Evolutionary conservation across 495 filamentous ascomycete genomes (phyloP).

Genomic region (Polyplosphaeria fusca): DNA sequence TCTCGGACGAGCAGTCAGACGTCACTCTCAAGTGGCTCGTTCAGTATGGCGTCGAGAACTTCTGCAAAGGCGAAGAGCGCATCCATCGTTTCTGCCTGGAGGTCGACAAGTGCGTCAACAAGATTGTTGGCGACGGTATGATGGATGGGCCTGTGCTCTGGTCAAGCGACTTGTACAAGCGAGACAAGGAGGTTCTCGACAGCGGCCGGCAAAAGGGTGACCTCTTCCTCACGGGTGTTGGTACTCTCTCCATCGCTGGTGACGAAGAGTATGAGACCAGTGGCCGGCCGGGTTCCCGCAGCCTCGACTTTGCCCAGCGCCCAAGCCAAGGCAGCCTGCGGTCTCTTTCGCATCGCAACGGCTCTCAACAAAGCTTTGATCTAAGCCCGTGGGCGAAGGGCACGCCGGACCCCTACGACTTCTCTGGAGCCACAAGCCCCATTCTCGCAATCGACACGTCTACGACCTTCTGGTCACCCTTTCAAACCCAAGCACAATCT

Average conservation of each 20-base stretch:
- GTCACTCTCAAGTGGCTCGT: conserved; percentile 82
- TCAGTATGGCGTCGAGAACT: conserved; percentile 80
- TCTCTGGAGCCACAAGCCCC: conserved; percentile 64
- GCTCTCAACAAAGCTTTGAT: conserved; percentile 63
- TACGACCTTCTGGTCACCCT: conserved; percentile 85
- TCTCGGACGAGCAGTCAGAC: conserved; percentile 92
- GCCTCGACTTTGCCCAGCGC: conserved; percentile 46
- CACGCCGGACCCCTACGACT: conserved; percentile 65
- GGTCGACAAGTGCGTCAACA: conserved; percentile 79
- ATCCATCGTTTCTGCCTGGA: conserved; percentile 94
- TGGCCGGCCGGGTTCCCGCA: conserved; percentile 40
- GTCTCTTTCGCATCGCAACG: conserved; percentile 54
- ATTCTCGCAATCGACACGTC: conserved; percentile 72
- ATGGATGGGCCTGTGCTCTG: conserved; percentile 85
- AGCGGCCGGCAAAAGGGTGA: conserved; percentile 58
- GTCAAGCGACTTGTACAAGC: conserved; percentile 84
- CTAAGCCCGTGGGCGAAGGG: conserved; percentile 65
- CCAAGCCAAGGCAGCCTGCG: conserved; percentile 49
- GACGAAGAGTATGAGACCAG: conserved; percentile 46
- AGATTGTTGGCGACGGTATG: conserved; percentile 81
- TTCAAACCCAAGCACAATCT: conserved; percentile 53
- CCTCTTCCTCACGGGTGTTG: conserved; percentile 49
- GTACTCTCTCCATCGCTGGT: conserved; percentile 50
- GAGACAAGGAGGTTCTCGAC: conserved; percentile 74
- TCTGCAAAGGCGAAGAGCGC: conserved; percentile 91